These are phyloP conservation scores for Coemansia sp. DNA, from an alignment of 192 early-diverging fungal species.

Conservation along the genomic window DNA sequence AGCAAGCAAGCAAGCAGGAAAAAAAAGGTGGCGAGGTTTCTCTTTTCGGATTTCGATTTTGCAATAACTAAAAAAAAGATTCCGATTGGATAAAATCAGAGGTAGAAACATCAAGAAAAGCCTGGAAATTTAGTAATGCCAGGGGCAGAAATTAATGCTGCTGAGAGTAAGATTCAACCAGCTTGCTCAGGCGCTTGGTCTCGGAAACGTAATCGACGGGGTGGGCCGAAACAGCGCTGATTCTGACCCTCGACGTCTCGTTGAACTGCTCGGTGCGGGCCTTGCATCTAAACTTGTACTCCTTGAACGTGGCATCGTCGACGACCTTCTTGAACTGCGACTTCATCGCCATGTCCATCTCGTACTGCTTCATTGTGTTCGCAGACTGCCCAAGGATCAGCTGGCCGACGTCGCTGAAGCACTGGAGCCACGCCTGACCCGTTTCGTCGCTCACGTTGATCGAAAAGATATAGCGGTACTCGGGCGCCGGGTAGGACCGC, in stretches of 20 bases:
- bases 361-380: constrained; percentile 62
- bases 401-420: constrained; percentile 81
- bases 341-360: constrained; percentile 44
- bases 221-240: constrained; percentile 43
- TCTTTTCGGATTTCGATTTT: too few species aligned
- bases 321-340: constrained; percentile 53
- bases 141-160: constrained; percentile 1
- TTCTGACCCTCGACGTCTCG: constrained; percentile 56
- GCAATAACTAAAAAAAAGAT: too few species aligned
- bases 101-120: not conserved
- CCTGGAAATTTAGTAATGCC: too few species aligned
- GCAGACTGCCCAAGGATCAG: constrained; percentile 68
- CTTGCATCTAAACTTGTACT: constrained; percentile 69
- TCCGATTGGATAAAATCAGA: too few species aligned
- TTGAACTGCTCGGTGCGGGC: constrained; percentile 83
- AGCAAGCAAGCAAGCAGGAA: too few species aligned
- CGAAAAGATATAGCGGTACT: constrained; percentile 81
- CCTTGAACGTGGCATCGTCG: constrained; percentile 60
- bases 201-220: constrained; percentile 65
- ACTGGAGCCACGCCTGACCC: constrained; percentile 74
- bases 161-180: constrained; percentile 43
- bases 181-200: constrained; percentile 43
- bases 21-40: too few species aligned
- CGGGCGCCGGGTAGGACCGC: constrained; percentile 62
- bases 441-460: constrained; percentile 72